Evolutionary conservation across 345 rosid genomes (phyloP).

Genomic region (Iberis pinnata): DNA sequence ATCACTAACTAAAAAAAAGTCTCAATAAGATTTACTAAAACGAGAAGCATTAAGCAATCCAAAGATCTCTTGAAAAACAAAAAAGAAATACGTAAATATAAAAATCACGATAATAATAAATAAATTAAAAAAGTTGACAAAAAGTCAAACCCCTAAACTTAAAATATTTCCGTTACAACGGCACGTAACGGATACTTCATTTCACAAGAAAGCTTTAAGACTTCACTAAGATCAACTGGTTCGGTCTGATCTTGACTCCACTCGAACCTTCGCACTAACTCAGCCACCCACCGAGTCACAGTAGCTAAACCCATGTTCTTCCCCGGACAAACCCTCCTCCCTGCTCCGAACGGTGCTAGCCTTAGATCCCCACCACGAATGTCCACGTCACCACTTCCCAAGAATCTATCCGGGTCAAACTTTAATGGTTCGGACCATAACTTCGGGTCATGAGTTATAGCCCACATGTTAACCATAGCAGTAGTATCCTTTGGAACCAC

Average conservation of each 20-base stretch:
- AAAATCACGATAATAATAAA: neutral
- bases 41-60: neutral
- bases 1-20: neutral
- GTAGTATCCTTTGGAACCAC: conserved; percentile 66
- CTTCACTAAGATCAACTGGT: conserved; percentile 59
- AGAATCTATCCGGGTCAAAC: conserved; percentile 68
- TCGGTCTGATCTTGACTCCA: conserved; percentile 41
- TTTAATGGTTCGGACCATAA: conserved; percentile 57
- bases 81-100: neutral
- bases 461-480: conserved; percentile 99
- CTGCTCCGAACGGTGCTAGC: conserved; percentile 90
- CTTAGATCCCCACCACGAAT: conserved; percentile 60
- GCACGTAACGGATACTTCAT: conserved; percentile 70
- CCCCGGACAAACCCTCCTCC: conserved; percentile 87
- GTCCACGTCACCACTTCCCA: conserved; percentile 43
- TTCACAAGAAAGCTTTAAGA: conserved; percentile 80
- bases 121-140: conserved; percentile 3
- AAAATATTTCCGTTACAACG: conserved; percentile 31
- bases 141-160: conserved; percentile 18
- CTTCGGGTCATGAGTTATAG: conserved; percentile 62
- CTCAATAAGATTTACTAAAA: neutral
- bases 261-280: conserved; percentile 45
- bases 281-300: conserved; percentile 71
- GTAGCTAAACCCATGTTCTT: conserved; percentile 66
- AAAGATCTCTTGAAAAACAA: conserved; percentile 1